Conservation (phyloP, 2,329 filamentous ascomycete genomes). For the Tolypocladium album region DNA sequence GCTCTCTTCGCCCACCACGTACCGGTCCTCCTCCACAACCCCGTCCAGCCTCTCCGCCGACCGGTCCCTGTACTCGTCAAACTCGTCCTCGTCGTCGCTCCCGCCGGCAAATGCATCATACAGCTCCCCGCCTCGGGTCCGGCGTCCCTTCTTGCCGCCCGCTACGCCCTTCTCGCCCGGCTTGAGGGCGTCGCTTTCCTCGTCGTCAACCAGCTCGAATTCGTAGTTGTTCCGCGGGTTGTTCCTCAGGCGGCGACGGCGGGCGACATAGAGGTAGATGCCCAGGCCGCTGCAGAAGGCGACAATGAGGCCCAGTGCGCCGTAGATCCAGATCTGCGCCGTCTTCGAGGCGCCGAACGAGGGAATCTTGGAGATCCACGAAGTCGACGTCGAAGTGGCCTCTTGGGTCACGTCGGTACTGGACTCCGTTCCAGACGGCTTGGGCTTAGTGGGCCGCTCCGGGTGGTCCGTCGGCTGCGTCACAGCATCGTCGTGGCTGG, state of each 20-base stretch:
- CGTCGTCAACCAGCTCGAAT: slow-evolving; percentile 83
- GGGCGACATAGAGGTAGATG: slow-evolving; percentile 71
- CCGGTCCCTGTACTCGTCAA: slow-evolving; percentile 30
- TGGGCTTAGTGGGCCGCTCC: slow-evolving; percentile 47
- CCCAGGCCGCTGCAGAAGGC: slow-evolving; percentile 73
- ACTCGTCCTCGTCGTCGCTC: slow-evolving; percentile 52
- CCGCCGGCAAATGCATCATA: slow-evolving; percentile 97
- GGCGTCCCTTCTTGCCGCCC: slow-evolving; percentile 31
- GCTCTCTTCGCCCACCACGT: slow-evolving; percentile 39
- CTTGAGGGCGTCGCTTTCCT: slow-evolving; percentile 52
- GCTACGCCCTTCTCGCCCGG: slow-evolving; percentile 32
- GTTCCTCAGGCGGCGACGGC: slow-evolving; percentile 65
- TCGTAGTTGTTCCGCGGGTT: slow-evolving; percentile 76
- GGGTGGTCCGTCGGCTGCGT: slow-evolving; percentile 50
- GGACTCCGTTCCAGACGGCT: slow-evolving; percentile 20
- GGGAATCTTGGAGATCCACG: slow-evolving; percentile 78
- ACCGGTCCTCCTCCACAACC: slow-evolving; percentile 24
- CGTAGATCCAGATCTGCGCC: slow-evolving; percentile 91
- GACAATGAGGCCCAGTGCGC: slow-evolving; percentile 71
- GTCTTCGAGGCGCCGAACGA: slow-evolving; percentile 80
- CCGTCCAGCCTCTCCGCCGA: slow-evolving; percentile 17
- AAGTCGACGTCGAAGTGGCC: slow-evolving; percentile 45
- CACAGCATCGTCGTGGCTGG: slow-evolving; percentile 31
- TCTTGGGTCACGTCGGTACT: slow-evolving; percentile 18
- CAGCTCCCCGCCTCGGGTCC: slow-evolving; percentile 69